These are phyloP conservation scores for Citrullus amarus DNA, from an alignment of 306 rosid genomes.

Conservation along the genomic window DNA sequence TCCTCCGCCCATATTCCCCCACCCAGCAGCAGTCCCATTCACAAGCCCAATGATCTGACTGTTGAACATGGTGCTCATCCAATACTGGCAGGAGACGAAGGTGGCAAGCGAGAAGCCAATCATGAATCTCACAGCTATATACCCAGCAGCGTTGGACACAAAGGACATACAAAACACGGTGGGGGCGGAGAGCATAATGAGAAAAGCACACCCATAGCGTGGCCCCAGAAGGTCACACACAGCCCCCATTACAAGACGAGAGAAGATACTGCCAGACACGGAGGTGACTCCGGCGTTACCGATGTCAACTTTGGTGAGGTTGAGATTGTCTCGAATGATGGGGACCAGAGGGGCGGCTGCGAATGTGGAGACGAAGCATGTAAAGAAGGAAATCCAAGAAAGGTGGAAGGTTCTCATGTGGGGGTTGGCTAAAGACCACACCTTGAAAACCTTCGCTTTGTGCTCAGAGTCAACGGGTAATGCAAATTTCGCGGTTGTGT, in stretches of 20 bases:
- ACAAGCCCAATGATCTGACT: conserved; percentile 70
- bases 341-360: conserved; percentile 69
- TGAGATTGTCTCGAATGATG: conserved; percentile 7
- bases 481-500: conserved; percentile 50
- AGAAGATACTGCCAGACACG: conserved; percentile 71
- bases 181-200: background rate
- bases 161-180: conserved; percentile 45
- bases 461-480: conserved; percentile 78
- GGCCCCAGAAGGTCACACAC: conserved; percentile 76
- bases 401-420: conserved; percentile 98
- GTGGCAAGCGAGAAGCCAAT: conserved; percentile 83
- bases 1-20: conserved; percentile 98
- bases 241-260: conserved; percentile 75
- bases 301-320: conserved; percentile 50
- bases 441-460: conserved; percentile 59
- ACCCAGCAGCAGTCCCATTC: conserved; percentile 85
- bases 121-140: conserved; percentile 59
- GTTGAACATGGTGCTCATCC: conserved; percentile 96
- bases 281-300: conserved; percentile 94
- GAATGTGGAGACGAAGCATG: conserved; percentile 78
- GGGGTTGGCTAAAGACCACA: conserved; percentile 66
- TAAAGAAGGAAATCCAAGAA: conserved; percentile 86
- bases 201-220: conserved; percentile 54
- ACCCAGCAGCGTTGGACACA: conserved; percentile 51
- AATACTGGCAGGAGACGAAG: conserved; percentile 86